Percentiles rank a stretch among this genome's conserved stretches.
Evolutionary conservation across 495 filamentous ascomycete genomes (phyloP).

Genomic region (Bacidia rubella): DNA sequence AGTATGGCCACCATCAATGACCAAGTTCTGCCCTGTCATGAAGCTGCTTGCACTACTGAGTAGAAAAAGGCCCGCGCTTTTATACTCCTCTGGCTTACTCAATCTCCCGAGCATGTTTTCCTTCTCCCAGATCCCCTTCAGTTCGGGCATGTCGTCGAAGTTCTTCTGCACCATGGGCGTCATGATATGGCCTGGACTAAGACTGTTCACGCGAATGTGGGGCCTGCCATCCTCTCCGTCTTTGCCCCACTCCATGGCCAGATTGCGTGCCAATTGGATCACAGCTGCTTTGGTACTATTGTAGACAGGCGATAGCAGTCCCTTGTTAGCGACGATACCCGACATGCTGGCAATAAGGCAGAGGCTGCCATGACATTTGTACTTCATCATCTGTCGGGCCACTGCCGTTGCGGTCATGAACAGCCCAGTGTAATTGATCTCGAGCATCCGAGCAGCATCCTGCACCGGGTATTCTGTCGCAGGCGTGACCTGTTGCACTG

Average conservation of each 20-base stretch:
- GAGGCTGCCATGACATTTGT: conserved; percentile 47
- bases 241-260: conserved; percentile 61
- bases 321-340: conserved; percentile 66
- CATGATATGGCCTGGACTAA: conserved; percentile 57
- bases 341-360: conserved; percentile 70
- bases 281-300: conserved; percentile 60
- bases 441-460: conserved; percentile 56
- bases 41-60: conserved; percentile 54
- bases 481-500: conserved; percentile 59
- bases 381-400: conserved; percentile 59
- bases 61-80: conserved; percentile 47
- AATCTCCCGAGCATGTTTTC: conserved; percentile 60
- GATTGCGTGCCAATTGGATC: conserved; percentile 46
- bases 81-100: conserved; percentile 50
- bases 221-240: no score
- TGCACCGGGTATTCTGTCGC: conserved; percentile 55
- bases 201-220: conserved; percentile 55
- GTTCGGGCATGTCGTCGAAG: conserved; percentile 48
- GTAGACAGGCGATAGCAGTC: conserved; percentile 51
- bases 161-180: conserved; percentile 60
- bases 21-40: conserved; percentile 52
- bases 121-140: conserved; percentile 45
- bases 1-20: conserved; percentile 52
- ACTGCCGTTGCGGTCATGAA: conserved; percentile 65
- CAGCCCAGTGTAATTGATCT: conserved; percentile 43